Percentiles rank a stretch among this genome's conserved stretches.
Evolutionary conservation across 345 rosid genomes (phyloP).

Genomic region (Toxicodendron radicans): DNA sequence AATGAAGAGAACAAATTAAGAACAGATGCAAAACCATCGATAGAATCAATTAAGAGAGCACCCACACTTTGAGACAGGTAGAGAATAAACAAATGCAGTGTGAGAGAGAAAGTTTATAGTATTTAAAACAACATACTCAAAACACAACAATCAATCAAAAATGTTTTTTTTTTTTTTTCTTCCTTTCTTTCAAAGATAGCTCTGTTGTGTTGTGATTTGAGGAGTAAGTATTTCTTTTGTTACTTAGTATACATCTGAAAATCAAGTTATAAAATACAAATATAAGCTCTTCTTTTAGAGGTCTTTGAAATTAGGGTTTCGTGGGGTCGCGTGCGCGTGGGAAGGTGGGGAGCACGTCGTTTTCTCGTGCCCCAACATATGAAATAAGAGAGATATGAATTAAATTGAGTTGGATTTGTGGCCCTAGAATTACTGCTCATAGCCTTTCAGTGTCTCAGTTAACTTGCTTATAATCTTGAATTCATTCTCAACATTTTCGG

Average conservation of each 20-base stretch:
- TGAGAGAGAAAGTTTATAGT: conserved; percentile 16
- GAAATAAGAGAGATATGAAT: conserved; percentile 4
- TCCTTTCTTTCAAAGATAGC: too few relatives aligned
- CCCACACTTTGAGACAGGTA: not conserved
- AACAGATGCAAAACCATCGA: conserved; percentile 24
- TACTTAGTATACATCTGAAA: not conserved
- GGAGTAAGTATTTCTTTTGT: not conserved
- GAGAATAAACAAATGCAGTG: conserved; percentile 15
- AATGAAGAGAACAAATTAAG: conserved; percentile 11
- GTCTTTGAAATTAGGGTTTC: conserved; percentile 52
- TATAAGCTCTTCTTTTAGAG: conserved; percentile 33
- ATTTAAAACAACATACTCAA: conserved; percentile 14
- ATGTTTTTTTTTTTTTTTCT: not conserved
- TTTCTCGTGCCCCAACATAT: conserved; percentile 40
- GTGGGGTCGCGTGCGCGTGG: conserved; percentile 58
- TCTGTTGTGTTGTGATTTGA: conserved; percentile 21
- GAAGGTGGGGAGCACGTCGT: conserved; percentile 55
- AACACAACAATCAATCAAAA: conserved; percentile 18
- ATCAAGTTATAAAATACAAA: not conserved
- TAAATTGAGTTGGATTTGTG: not conserved
- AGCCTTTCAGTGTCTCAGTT: conserved; percentile 17
- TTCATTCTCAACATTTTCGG: not conserved
- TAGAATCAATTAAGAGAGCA: conserved; percentile 21
- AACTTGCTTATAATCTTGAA: conserved; percentile 18
- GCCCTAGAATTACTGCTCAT: conserved; percentile 5